Evolutionary conservation across 192 early-diverging fungal genomes (phyloP).

Genomic region (Mortierella antarctica): DNA sequence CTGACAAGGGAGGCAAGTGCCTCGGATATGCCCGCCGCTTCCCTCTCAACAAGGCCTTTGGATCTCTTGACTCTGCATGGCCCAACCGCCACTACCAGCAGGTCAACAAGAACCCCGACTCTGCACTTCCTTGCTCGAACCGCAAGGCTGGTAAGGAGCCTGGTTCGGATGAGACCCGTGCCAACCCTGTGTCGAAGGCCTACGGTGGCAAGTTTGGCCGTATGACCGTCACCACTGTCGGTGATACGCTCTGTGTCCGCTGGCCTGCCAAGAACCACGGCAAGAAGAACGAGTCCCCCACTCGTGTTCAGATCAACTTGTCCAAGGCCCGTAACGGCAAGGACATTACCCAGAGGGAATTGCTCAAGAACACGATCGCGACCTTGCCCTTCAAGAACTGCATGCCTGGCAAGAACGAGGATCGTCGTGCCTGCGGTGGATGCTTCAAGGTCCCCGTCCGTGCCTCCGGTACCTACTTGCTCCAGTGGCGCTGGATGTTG

Average conservation of each 20-base stretch:
- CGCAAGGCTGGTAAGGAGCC: slow-evolving; percentile 24
- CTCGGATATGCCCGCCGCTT: slow-evolving; percentile 46
- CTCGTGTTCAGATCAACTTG: slow-evolving; percentile 30
- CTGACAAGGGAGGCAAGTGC: slow-evolving; percentile 40
- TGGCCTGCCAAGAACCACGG: slow-evolving; percentile 54
- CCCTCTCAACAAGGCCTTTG: slow-evolving; percentile 35
- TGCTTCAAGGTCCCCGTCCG: slow-evolving; percentile 49
- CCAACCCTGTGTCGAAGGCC: slow-evolving; percentile 24
- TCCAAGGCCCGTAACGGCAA: slow-evolving; percentile 29
- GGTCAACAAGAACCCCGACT: slow-evolving; percentile 23
- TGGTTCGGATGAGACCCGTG: slow-evolving; percentile 45
- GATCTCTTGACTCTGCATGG: slow-evolving; percentile 22
- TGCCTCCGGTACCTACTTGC: slow-evolving; percentile 34
- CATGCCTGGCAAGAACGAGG: slow-evolving; percentile 21
- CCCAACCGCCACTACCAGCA: slow-evolving; percentile 50
- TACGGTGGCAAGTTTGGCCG: slow-evolving; percentile 45
- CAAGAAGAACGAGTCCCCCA: slow-evolving; percentile 20
- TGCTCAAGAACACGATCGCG: slow-evolving; percentile 33
- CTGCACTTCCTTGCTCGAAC: slow-evolving; percentile 30
- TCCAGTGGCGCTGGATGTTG: slow-evolving; percentile 55
- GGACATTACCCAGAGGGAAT: slow-evolving; percentile 27
- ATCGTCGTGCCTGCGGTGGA: slow-evolving; percentile 45
- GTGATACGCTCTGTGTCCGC: slow-evolving; percentile 48
- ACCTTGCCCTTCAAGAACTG: slow-evolving; percentile 34
- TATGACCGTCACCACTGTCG: slow-evolving; percentile 43